A percentile compares a stretch with the other conserved stretches of the same genome.
Evolutionary conservation across 495 filamentous ascomycete species (phyloP).

Genomic region (Parmelia sp.): DNA sequence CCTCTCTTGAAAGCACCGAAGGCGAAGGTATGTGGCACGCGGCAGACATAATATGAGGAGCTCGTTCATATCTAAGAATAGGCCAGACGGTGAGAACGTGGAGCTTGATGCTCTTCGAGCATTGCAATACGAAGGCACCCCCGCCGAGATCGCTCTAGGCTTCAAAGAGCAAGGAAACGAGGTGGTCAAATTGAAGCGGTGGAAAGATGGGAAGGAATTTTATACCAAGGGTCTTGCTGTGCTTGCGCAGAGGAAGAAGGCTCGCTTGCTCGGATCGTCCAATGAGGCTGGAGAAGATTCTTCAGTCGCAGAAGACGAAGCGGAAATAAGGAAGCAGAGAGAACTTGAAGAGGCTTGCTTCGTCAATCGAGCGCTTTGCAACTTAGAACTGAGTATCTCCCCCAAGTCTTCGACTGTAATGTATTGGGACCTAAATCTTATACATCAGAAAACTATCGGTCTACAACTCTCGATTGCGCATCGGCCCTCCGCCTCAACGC

Average conservation of each 20-base stretch:
- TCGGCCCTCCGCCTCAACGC: constrained; percentile 71
- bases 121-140: constrained; percentile 85
- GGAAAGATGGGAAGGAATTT: constrained; percentile 81
- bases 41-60: not conserved
- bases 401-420: constrained; percentile 4
- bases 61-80: constrained; percentile 10
- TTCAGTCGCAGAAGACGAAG: constrained; percentile 27
- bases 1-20: constrained; percentile 65
- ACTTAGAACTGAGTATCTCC: constrained; percentile 62
- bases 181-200: constrained; percentile 63
- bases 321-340: constrained; percentile 52
- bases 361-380: constrained; percentile 80
- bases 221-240: constrained; percentile 77
- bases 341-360: constrained; percentile 66
- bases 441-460: constrained; percentile 67
- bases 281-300: constrained; percentile 23
- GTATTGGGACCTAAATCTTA: not conserved
- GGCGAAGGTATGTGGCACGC: constrained; percentile 41
- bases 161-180: constrained; percentile 92
- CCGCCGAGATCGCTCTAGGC: constrained; percentile 66
- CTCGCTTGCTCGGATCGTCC: constrained; percentile 39
- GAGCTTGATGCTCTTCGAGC: constrained; percentile 82
- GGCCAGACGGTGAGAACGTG: constrained; percentile 55
- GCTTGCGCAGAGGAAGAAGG: constrained; percentile 49
- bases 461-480: constrained; percentile 74